Evolutionary conservation across 768 basidiomycete genomes (phyloP).

Genomic region (Suillus subaureus): DNA sequence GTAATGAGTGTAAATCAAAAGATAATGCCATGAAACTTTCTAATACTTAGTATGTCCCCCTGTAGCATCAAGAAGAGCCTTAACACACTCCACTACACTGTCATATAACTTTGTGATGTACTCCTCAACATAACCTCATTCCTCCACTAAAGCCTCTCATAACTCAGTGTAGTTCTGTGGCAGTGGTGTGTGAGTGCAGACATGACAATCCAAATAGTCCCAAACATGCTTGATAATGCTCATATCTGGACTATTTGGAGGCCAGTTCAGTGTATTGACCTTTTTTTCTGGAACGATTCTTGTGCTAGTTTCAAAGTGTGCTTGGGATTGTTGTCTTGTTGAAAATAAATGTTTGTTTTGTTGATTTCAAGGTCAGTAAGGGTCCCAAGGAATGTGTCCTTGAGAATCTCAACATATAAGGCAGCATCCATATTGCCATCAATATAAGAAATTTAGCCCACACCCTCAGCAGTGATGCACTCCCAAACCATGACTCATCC

Average conservation of each 20-base stretch:
- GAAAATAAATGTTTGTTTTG: conserved; percentile 21
- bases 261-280: conserved; percentile 33
- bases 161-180: conserved; percentile 24
- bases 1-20: background rate
- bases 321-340: conserved; percentile 43
- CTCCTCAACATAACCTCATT: conserved; percentile 9
- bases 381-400: conserved; percentile 31
- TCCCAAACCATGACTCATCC: conserved; percentile 41
- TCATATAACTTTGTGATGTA: conserved; percentile 10
- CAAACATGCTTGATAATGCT: conserved; percentile 33
- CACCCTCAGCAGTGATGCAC: conserved; percentile 30
- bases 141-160: conserved; percentile 29
- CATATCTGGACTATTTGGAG: conserved; percentile 36
- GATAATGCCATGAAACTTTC: background rate
- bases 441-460: conserved; percentile 32
- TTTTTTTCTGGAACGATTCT: conserved; percentile 34
- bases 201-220: conserved; percentile 8
- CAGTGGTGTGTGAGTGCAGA: conserved; percentile 13
- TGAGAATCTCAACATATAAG: conserved; percentile 32
- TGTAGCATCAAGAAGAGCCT: conserved; percentile 23
- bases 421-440: conserved; percentile 33
- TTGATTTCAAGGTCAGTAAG: conserved; percentile 23
- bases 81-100: conserved; percentile 16
- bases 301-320: conserved; percentile 31
- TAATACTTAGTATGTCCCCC: conserved; percentile 31